phyloP scores from a whole-genome alignment of 306 rosid species.

The Cucurbita moschata region DNA sequence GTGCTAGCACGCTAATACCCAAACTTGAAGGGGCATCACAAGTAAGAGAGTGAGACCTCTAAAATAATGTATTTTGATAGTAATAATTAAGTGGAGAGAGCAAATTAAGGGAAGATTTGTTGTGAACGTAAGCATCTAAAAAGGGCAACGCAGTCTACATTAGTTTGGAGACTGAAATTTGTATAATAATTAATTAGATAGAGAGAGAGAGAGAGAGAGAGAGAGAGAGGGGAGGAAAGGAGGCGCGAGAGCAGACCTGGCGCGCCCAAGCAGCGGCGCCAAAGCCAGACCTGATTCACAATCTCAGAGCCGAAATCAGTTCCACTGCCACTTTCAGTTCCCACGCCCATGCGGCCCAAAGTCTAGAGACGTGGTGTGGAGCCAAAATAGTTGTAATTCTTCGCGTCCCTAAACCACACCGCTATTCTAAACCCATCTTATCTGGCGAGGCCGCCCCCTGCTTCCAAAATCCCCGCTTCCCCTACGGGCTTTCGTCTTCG shows the following conservation, averaged over 20 bases:
- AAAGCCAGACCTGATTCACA: not conserved
- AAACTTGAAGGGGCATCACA: too few relatives aligned
- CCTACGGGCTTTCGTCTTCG: not conserved
- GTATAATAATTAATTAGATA: too few relatives aligned
- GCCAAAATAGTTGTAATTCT: not conserved
- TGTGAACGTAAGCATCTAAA: too few relatives aligned
- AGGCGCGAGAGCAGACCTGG: not conserved
- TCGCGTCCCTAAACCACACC: not conserved
- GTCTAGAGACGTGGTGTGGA: not conserved
- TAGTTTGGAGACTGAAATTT: not conserved
- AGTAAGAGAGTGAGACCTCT: too few relatives aligned
- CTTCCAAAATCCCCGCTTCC: not conserved
- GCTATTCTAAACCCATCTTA: not conserved
- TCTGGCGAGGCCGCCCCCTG: not conserved
- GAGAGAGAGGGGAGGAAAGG: not conserved
- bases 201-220: too few relatives aligned
- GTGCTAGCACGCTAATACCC: too few relatives aligned
- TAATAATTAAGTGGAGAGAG: too few relatives aligned
- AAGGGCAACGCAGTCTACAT: not conserved
- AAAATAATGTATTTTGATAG: too few relatives aligned
- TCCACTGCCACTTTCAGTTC: not conserved
- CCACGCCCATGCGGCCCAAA: not conserved
- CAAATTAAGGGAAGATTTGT: too few relatives aligned
- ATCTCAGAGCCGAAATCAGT: not conserved
- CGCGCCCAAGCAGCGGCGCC: not conserved